Percentiles rank a stretch among this genome's conserved stretches.
Conservation (phyloP, 2,329 filamentous ascomycete species). For the Monilinia polystroma region DNA sequence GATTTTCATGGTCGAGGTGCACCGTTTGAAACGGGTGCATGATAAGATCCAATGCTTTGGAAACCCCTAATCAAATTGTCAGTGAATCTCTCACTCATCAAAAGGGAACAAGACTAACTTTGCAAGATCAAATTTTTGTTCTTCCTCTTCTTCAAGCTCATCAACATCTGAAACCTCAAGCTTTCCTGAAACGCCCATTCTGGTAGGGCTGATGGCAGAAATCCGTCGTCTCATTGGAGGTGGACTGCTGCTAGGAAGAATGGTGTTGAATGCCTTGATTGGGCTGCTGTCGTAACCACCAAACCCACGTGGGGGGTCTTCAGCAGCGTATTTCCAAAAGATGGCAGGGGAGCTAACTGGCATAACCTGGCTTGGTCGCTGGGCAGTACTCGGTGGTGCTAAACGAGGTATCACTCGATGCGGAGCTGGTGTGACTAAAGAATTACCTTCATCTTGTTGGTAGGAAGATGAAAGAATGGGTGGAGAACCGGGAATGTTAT, state of each 20-base stretch:
- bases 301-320: slow-evolving; percentile 55
- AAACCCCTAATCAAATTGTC: slow-evolving; percentile 49
- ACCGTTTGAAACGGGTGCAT: slow-evolving; percentile 41
- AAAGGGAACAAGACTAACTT: slow-evolving; percentile 29
- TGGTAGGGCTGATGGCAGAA: slow-evolving; percentile 36
- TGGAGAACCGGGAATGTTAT: slow-evolving; percentile 54
- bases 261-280: slow-evolving; percentile 46
- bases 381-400: slow-evolving; percentile 76
- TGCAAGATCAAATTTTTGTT: slow-evolving; percentile 37
- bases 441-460: slow-evolving; percentile 57
- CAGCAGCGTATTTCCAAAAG: slow-evolving; percentile 83
- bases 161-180: slow-evolving; percentile 31
- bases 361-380: slow-evolving; percentile 81
- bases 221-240: slow-evolving; percentile 40
- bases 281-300: slow-evolving; percentile 58
- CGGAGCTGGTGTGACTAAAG: slow-evolving; percentile 71
- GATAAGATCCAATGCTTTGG: slow-evolving; percentile 63
- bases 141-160: slow-evolving; percentile 36
- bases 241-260: slow-evolving; percentile 58
- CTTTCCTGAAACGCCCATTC: slow-evolving; percentile 29
- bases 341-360: slow-evolving; percentile 81
- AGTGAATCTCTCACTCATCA: slow-evolving; percentile 28
- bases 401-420: slow-evolving; percentile 71
- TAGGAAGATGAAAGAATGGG: slow-evolving; percentile 63
- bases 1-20: slow-evolving; percentile 1